These are phyloP conservation scores for Candida jianshihensis DNA, from an alignment of 805 yeast species.

Conservation along the genomic window DNA sequence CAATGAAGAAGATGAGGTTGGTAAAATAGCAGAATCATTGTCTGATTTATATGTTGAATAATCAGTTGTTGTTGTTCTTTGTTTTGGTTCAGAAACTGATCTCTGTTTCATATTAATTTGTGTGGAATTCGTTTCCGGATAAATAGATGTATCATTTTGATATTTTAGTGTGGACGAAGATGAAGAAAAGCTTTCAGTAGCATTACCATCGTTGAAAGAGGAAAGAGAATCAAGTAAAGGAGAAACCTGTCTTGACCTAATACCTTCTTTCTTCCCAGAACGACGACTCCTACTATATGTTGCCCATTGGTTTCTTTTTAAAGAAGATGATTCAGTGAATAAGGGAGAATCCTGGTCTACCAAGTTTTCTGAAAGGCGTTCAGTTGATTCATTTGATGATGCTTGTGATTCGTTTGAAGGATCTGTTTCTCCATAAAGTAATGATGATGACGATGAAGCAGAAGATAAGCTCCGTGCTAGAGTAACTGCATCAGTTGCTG, in stretches of 20 bases:
- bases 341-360: slow-evolving; percentile 22
- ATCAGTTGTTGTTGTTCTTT: not conserved
- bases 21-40: not conserved
- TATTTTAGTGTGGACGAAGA: not conserved
- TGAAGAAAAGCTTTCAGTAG: not conserved
- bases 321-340: slow-evolving; percentile 16
- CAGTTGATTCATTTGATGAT: not conserved
- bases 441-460: slow-evolving; percentile 46
- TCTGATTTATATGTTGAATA: slow-evolving; percentile 14
- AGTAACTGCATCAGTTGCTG: slow-evolving; percentile 74
- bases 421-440: slow-evolving; percentile 3
- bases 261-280: slow-evolving; percentile 5
- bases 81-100: not conserved
- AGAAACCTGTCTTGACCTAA: slow-evolving; percentile 6
- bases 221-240: slow-evolving; percentile 9
- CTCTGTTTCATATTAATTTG: too few relatives aligned
- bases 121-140: too few relatives aligned
- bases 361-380: slow-evolving; percentile 6
- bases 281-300: slow-evolving; percentile 38
- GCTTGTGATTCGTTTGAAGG: not conserved
- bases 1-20: slow-evolving; percentile 2
- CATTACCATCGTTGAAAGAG: not conserved
- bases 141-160: not conserved
- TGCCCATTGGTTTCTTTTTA: slow-evolving; percentile 43
- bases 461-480: slow-evolving; percentile 75